phyloP scores from a whole-genome alignment of 495 filamentous ascomycete species.

The Penicillium coffeae region DNA sequence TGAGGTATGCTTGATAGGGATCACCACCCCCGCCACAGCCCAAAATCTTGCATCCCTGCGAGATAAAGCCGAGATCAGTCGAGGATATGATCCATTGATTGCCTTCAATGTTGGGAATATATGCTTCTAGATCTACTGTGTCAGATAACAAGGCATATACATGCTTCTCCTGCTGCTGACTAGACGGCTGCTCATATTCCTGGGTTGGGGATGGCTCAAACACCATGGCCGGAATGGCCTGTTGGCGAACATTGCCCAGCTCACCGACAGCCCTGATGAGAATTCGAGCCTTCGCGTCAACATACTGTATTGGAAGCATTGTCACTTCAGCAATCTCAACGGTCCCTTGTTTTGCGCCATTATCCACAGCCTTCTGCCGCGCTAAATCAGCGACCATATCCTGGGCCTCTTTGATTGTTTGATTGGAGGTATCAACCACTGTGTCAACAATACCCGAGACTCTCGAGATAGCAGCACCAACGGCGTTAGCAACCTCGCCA shows the following conservation, averaged over 20 bases:
- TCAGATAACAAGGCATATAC: too few species aligned
- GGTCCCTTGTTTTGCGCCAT: constrained; percentile 28
- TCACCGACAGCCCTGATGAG: constrained; percentile 33
- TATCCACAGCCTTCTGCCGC: constrained; percentile 34
- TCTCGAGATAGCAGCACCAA: constrained; percentile 51
- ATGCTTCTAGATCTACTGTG: constrained; percentile 7
- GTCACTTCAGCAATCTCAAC: constrained; percentile 33
- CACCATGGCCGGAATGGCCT: too few species aligned
- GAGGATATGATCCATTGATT: constrained; percentile 49
- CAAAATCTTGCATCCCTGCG: constrained; percentile 57
- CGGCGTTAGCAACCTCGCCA: constrained; percentile 51
- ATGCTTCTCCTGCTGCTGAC: not conserved
- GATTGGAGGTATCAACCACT: constrained; percentile 35
- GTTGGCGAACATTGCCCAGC: constrained; percentile 12
- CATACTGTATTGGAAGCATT: constrained; percentile 34
- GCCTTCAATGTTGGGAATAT: constrained; percentile 14
- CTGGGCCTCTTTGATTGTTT: constrained; percentile 29
- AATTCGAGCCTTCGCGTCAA: constrained; percentile 30
- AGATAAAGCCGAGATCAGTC: constrained; percentile 55
- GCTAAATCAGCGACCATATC: constrained; percentile 34
- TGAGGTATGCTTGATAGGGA: constrained; percentile 28
- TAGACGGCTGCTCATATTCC: too few species aligned
- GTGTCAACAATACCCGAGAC: constrained; percentile 34
- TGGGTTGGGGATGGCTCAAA: too few species aligned
- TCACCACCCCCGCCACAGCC: constrained; percentile 54